Base-by-base conservation (phyloP, 2,329 filamentous ascomycete species). In the Fusarium nodosum region DNA sequence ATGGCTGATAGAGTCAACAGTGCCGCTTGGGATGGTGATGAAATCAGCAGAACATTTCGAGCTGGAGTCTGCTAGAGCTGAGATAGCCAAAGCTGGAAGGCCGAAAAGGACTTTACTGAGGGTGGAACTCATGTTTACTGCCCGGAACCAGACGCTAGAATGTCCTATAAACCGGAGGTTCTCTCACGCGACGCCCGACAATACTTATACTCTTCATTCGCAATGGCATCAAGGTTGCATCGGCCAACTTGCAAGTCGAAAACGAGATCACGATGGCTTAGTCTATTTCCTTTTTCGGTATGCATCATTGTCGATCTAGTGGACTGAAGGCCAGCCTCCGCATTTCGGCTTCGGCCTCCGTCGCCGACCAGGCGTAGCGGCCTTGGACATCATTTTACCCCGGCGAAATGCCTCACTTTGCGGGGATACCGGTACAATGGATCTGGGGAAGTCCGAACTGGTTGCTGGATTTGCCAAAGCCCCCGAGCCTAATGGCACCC, bases 261-360 rank as follows among this genome's bases (percentile, higher is more conserved):
- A 42, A n/a, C 15, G 42, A n/a, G 18, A 47, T n/a, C 7, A 22
- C 26, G 22, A 42, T 24, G n/a, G 28, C 26, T 30, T 44, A 22
- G 22, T 41, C n/a, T 31, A 9, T 31, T 16, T 1, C 41, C 30
- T 2, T 1, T 47, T 55, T 7, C 20, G 15, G 57, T 10, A 48
- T 7, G 7, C 18, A 10, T 3, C 5, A 3, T 4, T 12, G 48
- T 44, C 34, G 48, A 63, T 63, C 57, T 2, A 16, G n/a, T 28
- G 41, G 11, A 36, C 9, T 13, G 15, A 20, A 56, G 33, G 57
- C 48, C 24, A 56, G 39, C 48, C 50, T 64, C 58, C 22, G 50
- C 60, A 34, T 56, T 48, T 45, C 60, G 50, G 60, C 18, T 10
- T 64, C 58, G 60, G 58, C 4, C 4, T 30, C 36, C 22, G 36